A percentile compares a stretch with the other conserved stretches of the same genome.
Evolutionary conservation across 257 asterid species (phyloP).

Genomic region (Ocimum tenuiflorum): DNA sequence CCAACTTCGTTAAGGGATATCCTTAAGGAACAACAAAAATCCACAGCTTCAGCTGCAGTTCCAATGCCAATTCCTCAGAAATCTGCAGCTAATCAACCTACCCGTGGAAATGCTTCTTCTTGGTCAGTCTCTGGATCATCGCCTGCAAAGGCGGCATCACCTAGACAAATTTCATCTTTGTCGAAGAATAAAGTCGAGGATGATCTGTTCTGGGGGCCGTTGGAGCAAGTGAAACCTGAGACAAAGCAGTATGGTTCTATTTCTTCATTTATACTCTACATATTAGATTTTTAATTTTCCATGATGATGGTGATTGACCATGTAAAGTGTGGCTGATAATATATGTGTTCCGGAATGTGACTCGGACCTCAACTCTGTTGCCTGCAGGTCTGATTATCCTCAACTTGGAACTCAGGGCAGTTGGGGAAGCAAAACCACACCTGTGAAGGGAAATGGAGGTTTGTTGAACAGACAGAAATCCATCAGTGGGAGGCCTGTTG

Average conservation of each 20-base stretch:
- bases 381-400: constrained; percentile 72
- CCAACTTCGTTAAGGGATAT: constrained; percentile 87
- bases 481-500: constrained; percentile 38
- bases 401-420: constrained; percentile 56
- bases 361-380: neutral
- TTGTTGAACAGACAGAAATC: constrained; percentile 56
- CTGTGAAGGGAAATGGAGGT: constrained; percentile 51
- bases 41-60: constrained; percentile 26
- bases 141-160: constrained; percentile 65
- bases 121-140: constrained; percentile 56
- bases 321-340: neutral
- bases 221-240: constrained; percentile 70
- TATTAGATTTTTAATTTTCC: neutral
- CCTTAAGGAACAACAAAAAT: constrained; percentile 73
- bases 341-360: constrained; percentile 2
- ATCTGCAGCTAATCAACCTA: constrained; percentile 47
- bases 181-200: constrained; percentile 62
- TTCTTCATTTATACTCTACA: neutral
- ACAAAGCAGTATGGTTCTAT: constrained; percentile 57
- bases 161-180: constrained; percentile 40
- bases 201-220: constrained; percentile 93
- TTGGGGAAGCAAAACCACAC: constrained; percentile 57
- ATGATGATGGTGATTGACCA: constrained; percentile 13
- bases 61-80: constrained; percentile 60
- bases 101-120: constrained; percentile 55